These are phyloP conservation scores for Aurinia saxatilis DNA, from an alignment of 345 rosid species.

Conservation along the genomic window DNA sequence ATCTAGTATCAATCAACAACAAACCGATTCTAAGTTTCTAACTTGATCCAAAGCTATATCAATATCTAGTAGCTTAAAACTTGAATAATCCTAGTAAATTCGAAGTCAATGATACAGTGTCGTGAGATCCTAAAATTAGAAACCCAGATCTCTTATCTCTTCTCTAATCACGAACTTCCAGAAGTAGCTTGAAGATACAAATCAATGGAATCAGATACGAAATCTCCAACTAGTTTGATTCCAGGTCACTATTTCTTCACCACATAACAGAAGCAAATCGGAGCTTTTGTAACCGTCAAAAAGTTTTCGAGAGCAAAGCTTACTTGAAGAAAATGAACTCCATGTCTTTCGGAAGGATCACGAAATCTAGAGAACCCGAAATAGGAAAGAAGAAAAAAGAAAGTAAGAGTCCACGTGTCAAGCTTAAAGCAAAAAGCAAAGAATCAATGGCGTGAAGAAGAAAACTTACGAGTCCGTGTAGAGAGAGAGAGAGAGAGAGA, in stretches of 20 bases:
- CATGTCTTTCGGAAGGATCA: background rate
- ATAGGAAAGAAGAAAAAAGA: background rate
- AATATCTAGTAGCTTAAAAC: background rate
- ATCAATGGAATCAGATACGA: background rate
- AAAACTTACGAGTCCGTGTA: constrained; percentile 1
- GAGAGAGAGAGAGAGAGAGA: constrained; percentile 6
- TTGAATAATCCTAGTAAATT: background rate
- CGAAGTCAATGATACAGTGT: background rate
- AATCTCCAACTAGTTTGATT: constrained; percentile 4
- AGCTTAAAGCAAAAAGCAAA: background rate
- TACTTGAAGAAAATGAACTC: constrained; percentile 1
- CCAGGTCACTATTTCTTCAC: background rate
- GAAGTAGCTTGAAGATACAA: constrained; percentile 5
- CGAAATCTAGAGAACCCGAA: background rate
- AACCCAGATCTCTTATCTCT: constrained; percentile 2
- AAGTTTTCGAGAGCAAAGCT: background rate
- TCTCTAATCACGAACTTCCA: background rate
- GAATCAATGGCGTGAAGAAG: background rate
- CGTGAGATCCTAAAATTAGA: background rate
- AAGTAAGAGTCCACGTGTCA: constrained; percentile 16
- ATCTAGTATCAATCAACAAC: constrained; percentile 2
- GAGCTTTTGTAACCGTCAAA: background rate
- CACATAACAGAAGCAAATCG: background rate
- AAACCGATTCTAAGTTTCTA: background rate
- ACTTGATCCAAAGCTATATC: constrained; percentile 8